phyloP scores from a whole-genome alignment of 2,329 filamentous ascomycete species.

The Trichoderma oligosporum region DNA sequence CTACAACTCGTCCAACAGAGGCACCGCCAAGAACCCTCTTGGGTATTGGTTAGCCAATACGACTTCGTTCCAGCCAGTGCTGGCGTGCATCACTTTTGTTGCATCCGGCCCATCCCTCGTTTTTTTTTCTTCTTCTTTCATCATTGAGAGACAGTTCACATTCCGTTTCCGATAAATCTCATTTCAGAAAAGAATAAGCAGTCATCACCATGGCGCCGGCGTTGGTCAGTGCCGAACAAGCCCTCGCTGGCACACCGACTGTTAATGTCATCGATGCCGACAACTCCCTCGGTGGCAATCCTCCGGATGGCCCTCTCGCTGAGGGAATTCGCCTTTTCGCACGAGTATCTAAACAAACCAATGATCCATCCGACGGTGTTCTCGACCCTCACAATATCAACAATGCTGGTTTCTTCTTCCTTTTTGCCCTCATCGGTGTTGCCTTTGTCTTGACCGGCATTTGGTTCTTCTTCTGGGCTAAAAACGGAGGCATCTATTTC shows the following conservation, averaged over 20 bases:
- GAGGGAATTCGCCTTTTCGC: constrained; percentile 42
- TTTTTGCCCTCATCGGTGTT: constrained; percentile 81
- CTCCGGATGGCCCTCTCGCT: constrained; percentile 40
- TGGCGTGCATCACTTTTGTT: not conserved
- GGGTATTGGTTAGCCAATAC: constrained; percentile 29
- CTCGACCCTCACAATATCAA: constrained; percentile 55
- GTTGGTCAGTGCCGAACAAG: constrained; percentile 30
- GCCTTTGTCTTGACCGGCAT: constrained; percentile 71
- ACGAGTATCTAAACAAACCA: constrained; percentile 25
- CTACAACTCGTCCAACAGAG: not conserved
- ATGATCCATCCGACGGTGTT: constrained; percentile 45
- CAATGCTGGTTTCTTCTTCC: constrained; percentile 71
- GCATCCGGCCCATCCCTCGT: not conserved
- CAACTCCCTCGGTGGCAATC: constrained; percentile 28
- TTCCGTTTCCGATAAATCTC: constrained; percentile 24
- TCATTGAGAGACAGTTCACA: constrained; percentile 23
- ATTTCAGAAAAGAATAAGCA: not conserved
- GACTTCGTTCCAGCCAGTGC: not conserved
- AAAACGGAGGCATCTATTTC: constrained; percentile 91
- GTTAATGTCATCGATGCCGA: constrained; percentile 18
- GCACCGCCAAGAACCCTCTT: constrained; percentile 6
- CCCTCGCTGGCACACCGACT: constrained; percentile 24
- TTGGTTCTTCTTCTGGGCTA: constrained; percentile 99
- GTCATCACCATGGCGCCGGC: constrained; percentile 41
- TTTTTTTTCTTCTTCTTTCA: too few species aligned